These are phyloP conservation scores for Brachypodium distachyon DNA, from an alignment of 202 grass and related monocot genomes.

Conservation along the genomic window DNA sequence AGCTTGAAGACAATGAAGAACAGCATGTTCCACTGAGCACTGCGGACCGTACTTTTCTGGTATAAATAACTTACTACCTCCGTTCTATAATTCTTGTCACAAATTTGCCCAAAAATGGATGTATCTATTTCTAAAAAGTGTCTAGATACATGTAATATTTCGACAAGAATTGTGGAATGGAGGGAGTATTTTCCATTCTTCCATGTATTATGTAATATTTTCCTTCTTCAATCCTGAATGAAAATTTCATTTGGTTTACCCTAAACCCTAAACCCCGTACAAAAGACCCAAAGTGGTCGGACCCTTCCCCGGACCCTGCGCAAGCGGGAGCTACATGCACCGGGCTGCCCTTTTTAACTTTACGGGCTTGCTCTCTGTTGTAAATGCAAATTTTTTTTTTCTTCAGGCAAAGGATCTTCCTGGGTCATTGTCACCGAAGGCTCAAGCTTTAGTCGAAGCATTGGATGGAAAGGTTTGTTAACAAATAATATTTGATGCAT, in stretches of 20 bases:
- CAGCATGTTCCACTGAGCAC: slow-evolving; percentile 38
- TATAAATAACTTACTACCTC: slow-evolving; percentile 24
- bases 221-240: not conserved
- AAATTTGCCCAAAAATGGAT: too few species aligned
- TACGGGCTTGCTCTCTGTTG: not conserved
- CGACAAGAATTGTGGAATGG: too few species aligned
- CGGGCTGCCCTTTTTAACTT: too few species aligned
- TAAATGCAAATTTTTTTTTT: slow-evolving; percentile 14
- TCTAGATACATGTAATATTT: too few species aligned
- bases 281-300: too few species aligned
- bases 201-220: slow-evolving; percentile 8
- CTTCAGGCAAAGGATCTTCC: slow-evolving; percentile 74
- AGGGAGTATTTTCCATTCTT: slow-evolving; percentile 17
- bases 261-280: too few species aligned
- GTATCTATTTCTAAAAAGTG: too few species aligned
- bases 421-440: slow-evolving; percentile 50
- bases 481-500: slow-evolving; percentile 17
- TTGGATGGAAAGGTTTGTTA: slow-evolving; percentile 83
- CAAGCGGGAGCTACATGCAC: too few species aligned
- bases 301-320: too few species aligned
- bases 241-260: slow-evolving; percentile 17
- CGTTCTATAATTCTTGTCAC: too few species aligned
- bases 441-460: slow-evolving; percentile 65
- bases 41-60: slow-evolving; percentile 73
- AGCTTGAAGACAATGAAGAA: slow-evolving; percentile 52